Evolutionary conservation across 2,329 filamentous ascomycete genomes (phyloP).

Genomic region (Aureobasidium sp.): DNA sequence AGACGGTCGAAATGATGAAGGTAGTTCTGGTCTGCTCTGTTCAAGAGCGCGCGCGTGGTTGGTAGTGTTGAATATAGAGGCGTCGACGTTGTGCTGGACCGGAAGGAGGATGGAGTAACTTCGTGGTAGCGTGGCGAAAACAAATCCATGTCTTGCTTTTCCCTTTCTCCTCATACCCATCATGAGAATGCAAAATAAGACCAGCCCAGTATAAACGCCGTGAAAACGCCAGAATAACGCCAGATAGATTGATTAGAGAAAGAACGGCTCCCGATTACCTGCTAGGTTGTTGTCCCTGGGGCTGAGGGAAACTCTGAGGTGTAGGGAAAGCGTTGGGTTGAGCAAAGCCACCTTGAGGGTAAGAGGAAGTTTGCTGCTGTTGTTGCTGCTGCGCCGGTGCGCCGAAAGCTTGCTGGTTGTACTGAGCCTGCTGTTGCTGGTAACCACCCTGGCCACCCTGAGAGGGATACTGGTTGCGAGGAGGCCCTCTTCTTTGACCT

Average conservation of each 20-base stretch:
- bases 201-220: neutral
- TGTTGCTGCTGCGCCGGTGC: slow-evolving; percentile 22
- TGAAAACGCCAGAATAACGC: slow-evolving; percentile 3
- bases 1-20: slow-evolving; percentile 4
- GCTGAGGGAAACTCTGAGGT: slow-evolving; percentile 5
- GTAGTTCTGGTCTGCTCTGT: neutral
- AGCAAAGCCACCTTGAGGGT: slow-evolving; percentile 13
- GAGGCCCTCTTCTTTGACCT: slow-evolving; percentile 26
- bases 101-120: neutral
- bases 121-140: slow-evolving; percentile 11
- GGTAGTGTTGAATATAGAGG: slow-evolving; percentile 2
- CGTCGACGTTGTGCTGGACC: slow-evolving; percentile 2
- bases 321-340: slow-evolving; percentile 8
- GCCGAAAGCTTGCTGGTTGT: slow-evolving; percentile 18
- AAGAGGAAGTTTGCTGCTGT: slow-evolving; percentile 25
- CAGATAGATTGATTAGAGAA: neutral
- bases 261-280: neutral
- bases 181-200: slow-evolving; percentile 8
- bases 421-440: slow-evolving; percentile 24
- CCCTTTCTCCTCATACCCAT: neutral
- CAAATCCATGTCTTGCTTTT: slow-evolving; percentile 13
- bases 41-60: neutral
- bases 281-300: slow-evolving; percentile 2
- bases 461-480: slow-evolving; percentile 25
- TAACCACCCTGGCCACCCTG: slow-evolving; percentile 11